Conservation (phyloP, 192 early-diverging fungal species). For the Polychytrium aggregatum region DNA sequence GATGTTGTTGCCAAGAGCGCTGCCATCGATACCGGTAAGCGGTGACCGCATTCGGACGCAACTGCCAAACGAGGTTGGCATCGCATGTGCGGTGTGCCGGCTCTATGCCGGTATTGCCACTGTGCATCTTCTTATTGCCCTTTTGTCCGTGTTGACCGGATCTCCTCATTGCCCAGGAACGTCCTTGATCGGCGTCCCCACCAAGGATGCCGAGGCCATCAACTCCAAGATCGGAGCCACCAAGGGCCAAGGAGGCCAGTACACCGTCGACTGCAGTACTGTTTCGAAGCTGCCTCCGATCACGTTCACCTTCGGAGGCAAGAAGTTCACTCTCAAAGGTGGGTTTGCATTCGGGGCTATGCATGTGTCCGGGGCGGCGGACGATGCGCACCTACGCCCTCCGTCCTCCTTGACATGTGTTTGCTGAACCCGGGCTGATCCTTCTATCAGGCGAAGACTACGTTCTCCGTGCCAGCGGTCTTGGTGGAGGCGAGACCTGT, state of each 20-base stretch:
- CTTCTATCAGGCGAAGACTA: conserved; percentile 52
- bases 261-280: conserved; percentile 65
- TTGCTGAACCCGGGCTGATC: too few species aligned
- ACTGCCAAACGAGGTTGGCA: too few species aligned
- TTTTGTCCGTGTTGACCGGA: too few species aligned
- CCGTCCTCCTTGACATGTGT: too few species aligned
- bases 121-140: too few species aligned
- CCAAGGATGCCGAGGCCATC: conserved; percentile 70
- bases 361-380: not conserved
- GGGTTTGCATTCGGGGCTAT: not conserved
- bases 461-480: conserved; percentile 19
- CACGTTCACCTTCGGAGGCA: conserved; percentile 64
- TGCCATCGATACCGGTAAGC: conserved; percentile 16
- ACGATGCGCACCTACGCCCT: too few species aligned
- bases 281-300: conserved; percentile 64
- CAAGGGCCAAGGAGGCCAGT: conserved; percentile 88
- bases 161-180: conserved; percentile 19
- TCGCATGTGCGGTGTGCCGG: too few species aligned
- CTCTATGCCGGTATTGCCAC: too few species aligned
- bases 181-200: conserved; percentile 72
- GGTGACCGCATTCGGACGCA: not conserved
- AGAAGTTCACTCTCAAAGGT: conserved; percentile 51
- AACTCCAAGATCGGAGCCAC: conserved; percentile 85
- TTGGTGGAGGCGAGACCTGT: conserved; percentile 24
- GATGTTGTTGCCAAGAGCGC: conserved; percentile 17